Percentiles rank a stretch among this genome's conserved stretches.
These are phyloP conservation scores for Coemansia sp. DNA, from an alignment of 192 early-diverging fungal species.

Conservation along the genomic window DNA sequence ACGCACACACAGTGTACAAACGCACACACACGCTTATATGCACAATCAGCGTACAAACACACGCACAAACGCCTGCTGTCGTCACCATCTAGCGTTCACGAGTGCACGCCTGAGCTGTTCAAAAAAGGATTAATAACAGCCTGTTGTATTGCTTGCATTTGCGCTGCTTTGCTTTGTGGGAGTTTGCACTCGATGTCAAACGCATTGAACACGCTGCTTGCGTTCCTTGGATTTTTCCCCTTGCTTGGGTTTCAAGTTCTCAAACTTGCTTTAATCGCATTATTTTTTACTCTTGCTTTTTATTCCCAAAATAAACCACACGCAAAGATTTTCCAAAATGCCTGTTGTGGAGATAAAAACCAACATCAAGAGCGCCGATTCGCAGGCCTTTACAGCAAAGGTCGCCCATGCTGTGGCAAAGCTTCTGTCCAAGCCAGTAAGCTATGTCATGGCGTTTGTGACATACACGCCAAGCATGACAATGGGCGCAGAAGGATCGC, in stretches of 20 bases:
- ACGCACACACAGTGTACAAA: neutral
- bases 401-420: conserved; percentile 12
- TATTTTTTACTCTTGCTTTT: neutral
- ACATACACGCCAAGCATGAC: conserved; percentile 18
- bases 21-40: too few species aligned
- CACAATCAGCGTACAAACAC: conserved; percentile 2
- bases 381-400: conserved; percentile 22
- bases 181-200: too few species aligned
- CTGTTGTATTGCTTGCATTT: too few species aligned
- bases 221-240: too few species aligned
- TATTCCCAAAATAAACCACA: neutral
- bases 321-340: conserved; percentile 9
- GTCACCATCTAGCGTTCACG: too few species aligned
- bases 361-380: conserved; percentile 15
- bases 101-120: too few species aligned
- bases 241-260: too few species aligned
- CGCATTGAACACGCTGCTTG: too few species aligned
- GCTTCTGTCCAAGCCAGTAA: conserved; percentile 34
- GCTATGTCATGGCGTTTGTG: conserved; percentile 20
- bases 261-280: too few species aligned
- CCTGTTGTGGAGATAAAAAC: conserved; percentile 19
- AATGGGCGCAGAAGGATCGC: conserved; percentile 22
- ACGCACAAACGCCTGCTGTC: too few species aligned
- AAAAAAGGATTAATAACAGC: too few species aligned
- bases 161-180: too few species aligned